Conservation (phyloP, 2,329 filamentous ascomycete species). For the Epichloe bromicola region DNA sequence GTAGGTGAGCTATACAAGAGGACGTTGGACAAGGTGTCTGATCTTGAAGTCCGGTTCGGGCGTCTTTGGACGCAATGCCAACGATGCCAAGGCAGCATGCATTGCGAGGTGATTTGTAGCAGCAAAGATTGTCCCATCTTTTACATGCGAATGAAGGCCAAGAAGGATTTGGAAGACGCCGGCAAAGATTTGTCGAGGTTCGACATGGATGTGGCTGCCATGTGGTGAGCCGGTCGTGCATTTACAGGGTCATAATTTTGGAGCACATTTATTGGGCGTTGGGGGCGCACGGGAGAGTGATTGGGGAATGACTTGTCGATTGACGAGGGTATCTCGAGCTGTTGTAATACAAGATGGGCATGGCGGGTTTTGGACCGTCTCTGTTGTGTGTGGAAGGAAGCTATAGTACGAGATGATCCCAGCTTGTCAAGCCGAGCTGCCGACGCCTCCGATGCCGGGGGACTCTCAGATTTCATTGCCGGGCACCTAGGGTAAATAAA, state of each 20-base stretch:
- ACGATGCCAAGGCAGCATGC: constrained; percentile 52
- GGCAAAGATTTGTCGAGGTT: constrained; percentile 84
- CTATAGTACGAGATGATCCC: neutral
- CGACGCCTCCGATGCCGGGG: neutral
- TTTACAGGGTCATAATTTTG: neutral
- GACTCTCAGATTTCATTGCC: neutral
- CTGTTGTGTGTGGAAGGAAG: too few relatives aligned
- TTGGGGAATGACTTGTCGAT: neutral
- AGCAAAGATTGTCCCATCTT: constrained; percentile 47
- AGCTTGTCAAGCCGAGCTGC: neutral
- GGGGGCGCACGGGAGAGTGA: neutral
- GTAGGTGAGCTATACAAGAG: constrained; percentile 90
- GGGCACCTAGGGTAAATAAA: too few relatives aligned
- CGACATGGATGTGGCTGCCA: constrained; percentile 67
- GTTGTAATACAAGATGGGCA: neutral
- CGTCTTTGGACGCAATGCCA: constrained; percentile 2
- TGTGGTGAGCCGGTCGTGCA: constrained; percentile 27
- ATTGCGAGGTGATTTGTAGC: constrained; percentile 95
- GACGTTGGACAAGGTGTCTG: constrained; percentile 74
- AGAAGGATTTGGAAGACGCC: constrained; percentile 94
- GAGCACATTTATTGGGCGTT: neutral
- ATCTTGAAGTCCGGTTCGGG: constrained; percentile 85
- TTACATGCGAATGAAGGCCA: constrained; percentile 99
- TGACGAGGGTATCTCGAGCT: neutral
- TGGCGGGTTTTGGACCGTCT: too few relatives aligned